Conservation (phyloP, 768 basidiomycete species). For the Naganishia friedmannii region DNA sequence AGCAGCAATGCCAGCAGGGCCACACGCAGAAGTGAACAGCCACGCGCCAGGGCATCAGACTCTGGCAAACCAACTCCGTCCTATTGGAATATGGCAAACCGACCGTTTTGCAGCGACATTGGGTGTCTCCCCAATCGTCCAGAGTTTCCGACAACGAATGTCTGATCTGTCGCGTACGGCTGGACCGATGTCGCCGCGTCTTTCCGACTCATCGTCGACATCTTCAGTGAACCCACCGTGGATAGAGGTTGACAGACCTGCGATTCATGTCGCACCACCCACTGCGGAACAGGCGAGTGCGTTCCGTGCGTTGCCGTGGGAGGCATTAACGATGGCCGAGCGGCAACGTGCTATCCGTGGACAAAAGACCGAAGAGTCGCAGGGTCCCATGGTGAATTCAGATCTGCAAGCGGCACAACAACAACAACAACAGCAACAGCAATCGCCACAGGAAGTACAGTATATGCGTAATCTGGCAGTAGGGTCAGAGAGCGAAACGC, state of each 20-base stretch:
- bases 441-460: background rate
- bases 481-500: conserved; percentile 5
- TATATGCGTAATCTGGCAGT: background rate
- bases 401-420: background rate
- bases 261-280: conserved; percentile 47
- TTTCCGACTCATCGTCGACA: background rate
- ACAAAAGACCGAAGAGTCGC: conserved; percentile 35
- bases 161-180: background rate
- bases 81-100: background rate
- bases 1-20: conserved; percentile 3
- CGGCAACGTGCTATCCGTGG: conserved; percentile 51
- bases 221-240: background rate
- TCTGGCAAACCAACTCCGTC: background rate
- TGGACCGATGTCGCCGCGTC: background rate
- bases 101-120: background rate
- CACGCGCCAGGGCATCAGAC: background rate
- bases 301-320: conserved; percentile 59
- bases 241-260: conserved; percentile 40
- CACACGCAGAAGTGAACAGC: background rate
- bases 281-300: conserved; percentile 51
- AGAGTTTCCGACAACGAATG: background rate
- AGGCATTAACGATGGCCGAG: conserved; percentile 59
- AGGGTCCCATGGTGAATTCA: conserved; percentile 38
- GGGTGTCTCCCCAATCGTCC: background rate
- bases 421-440: background rate